Conservation (phyloP, 306 rosid genomes). For the Hippophae rhamnoides region DNA sequence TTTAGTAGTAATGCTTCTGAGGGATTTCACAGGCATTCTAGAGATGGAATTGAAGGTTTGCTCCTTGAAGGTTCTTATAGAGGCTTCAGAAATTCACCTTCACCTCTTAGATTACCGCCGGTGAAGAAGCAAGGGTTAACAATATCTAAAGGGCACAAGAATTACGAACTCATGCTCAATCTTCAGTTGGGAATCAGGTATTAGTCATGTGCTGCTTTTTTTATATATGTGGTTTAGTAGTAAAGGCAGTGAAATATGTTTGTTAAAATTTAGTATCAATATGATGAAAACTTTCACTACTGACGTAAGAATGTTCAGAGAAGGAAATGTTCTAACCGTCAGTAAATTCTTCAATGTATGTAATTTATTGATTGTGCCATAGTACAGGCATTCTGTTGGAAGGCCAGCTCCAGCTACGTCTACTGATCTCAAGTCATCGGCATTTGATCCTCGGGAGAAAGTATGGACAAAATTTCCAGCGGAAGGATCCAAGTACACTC, state of each 20-base stretch:
- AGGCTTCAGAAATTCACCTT: slow-evolving; percentile 10
- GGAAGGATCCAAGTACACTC: slow-evolving; percentile 92
- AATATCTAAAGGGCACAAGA: slow-evolving; percentile 83
- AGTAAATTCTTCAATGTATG: slow-evolving; percentile 22
- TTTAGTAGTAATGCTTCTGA: slow-evolving; percentile 15
- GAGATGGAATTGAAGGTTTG: slow-evolving; percentile 25
- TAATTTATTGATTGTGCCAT: slow-evolving; percentile 51
- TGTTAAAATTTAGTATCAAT: not conserved
- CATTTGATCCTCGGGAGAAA: slow-evolving; percentile 88
- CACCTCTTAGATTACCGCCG: slow-evolving; percentile 22
- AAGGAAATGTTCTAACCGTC: slow-evolving; percentile 5
- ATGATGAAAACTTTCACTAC: slow-evolving; percentile 1
- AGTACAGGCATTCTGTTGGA: slow-evolving; percentile 93
- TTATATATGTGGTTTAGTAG: no score
- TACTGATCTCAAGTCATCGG: slow-evolving; percentile 77
- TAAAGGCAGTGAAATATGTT: no score
- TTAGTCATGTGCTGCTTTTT: slow-evolving; percentile 17
- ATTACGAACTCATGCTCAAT: slow-evolving; percentile 92
- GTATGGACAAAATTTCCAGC: slow-evolving; percentile 94
- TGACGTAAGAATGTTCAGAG: not conserved
- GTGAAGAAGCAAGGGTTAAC: slow-evolving; percentile 65
- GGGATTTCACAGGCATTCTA: slow-evolving; percentile 25
- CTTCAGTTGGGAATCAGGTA: slow-evolving; percentile 98
- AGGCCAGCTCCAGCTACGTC: slow-evolving; percentile 89
- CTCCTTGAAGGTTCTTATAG: slow-evolving; percentile 19